Evolutionary conservation across 73 alveolate species (phyloP).

Genomic region (Paramecium octaurelia): DNA sequence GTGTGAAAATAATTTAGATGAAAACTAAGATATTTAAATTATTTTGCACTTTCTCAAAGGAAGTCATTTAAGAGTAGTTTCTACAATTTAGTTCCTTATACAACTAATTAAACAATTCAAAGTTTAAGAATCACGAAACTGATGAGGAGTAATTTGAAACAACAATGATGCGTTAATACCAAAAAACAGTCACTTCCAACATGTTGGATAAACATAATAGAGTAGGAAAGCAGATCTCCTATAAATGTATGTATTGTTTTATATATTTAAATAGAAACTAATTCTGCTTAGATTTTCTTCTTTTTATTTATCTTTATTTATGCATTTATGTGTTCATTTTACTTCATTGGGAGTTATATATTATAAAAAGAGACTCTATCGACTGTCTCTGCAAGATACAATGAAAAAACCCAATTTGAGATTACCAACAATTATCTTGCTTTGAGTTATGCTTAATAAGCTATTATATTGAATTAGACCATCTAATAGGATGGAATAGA

Average conservation of each 20-base stretch:
- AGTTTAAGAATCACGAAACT: slow-evolving; percentile 15
- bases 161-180: neutral
- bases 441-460: neutral
- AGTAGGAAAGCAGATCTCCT: neutral
- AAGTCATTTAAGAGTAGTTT: neutral
- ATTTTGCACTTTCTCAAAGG: neutral
- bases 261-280: neutral
- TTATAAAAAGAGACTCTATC: neutral
- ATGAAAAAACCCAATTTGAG: neutral
- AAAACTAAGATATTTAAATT: neutral
- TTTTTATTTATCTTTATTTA: neutral
- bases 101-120: neutral
- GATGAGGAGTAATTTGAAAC: slow-evolving; percentile 38
- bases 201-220: neutral
- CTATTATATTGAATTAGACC: neutral
- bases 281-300: neutral
- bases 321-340: neutral
- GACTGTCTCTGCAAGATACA: neutral
- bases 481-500: neutral
- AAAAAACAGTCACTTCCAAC: neutral
- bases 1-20: neutral
- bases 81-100: neutral
- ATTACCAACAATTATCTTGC: neutral
- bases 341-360: neutral
- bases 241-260: neutral